Percentiles rank a stretch among this genome's conserved stretches.
Conservation (phyloP, 2,329 filamentous ascomycete species). For the Colletotrichum sp. region DNA sequence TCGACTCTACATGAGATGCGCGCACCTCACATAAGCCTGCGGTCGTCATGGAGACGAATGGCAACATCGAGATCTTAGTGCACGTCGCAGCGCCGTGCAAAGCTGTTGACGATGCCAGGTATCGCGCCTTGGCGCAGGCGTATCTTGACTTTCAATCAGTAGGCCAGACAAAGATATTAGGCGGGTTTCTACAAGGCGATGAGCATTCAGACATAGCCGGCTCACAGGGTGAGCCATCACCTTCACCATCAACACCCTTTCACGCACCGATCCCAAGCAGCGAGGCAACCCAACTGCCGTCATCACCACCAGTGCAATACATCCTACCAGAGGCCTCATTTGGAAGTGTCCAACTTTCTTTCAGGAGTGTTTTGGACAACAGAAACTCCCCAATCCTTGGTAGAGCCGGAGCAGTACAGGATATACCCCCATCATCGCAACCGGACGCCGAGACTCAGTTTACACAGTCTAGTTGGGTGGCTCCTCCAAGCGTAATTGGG, state of each 20-base stretch:
- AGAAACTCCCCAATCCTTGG: constrained; percentile 32
- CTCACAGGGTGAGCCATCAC: neutral
- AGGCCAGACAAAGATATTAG: constrained; percentile 8
- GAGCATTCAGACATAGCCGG: neutral
- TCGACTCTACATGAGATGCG: neutral
- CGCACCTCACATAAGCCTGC: neutral
- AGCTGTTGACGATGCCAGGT: constrained; percentile 50
- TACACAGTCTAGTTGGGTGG: constrained; percentile 37
- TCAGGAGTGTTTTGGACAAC: constrained; percentile 50
- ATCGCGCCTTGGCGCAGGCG: constrained; percentile 53
- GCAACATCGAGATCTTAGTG: constrained; percentile 58
- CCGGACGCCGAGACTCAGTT: neutral
- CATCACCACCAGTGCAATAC: constrained; percentile 1
- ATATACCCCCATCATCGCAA: constrained; percentile 1
- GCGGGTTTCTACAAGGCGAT: neutral
- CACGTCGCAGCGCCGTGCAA: constrained; percentile 59
- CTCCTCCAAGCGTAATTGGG: constrained; percentile 55
- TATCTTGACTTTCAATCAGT: constrained; percentile 54
- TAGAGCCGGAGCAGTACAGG: neutral
- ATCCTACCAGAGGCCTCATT: neutral
- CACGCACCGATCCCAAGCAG: constrained; percentile 2
- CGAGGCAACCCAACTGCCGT: neutral
- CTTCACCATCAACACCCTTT: neutral
- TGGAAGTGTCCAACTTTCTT: constrained; percentile 44
- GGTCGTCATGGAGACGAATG: constrained; percentile 15